phyloP scores from a whole-genome alignment of 306 rosid species.

The Prunus fruticosa region DNA sequence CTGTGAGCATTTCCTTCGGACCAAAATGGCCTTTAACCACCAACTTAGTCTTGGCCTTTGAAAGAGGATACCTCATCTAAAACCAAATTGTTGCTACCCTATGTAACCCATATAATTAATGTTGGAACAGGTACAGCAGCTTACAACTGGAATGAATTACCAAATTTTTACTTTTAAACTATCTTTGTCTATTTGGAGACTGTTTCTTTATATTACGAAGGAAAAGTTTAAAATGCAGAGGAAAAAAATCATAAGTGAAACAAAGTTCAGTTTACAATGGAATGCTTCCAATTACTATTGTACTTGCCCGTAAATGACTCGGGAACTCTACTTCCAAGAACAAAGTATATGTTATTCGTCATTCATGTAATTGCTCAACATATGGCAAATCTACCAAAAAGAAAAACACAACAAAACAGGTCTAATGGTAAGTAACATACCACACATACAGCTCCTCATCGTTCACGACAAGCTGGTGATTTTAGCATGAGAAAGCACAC shows the following conservation, averaged over 20 bases:
- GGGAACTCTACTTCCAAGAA: not conserved
- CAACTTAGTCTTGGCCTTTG: not conserved
- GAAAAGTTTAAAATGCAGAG: not conserved
- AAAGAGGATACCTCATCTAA: not conserved
- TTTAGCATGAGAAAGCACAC: conserved; percentile 59
- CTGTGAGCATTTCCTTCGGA: not conserved
- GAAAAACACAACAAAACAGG: not conserved
- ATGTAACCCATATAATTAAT: not conserved
- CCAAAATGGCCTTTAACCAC: not conserved
- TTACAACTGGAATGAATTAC: not conserved
- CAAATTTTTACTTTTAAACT: not conserved
- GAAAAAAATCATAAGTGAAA: not conserved
- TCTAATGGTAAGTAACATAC: conserved; percentile 19
- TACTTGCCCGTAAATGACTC: not conserved
- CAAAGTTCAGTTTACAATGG: not conserved
- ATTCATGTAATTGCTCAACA: conserved; percentile 15
- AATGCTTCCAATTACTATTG: not conserved
- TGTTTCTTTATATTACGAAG: not conserved
- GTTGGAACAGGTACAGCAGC: not conserved
- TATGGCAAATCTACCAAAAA: not conserved
- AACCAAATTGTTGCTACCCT: not conserved
- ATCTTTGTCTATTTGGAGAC: not conserved
- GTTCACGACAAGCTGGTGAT: conserved; percentile 43
- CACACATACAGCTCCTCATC: conserved; percentile 13
- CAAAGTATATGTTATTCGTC: not conserved